Base-by-base conservation (phyloP, 306 rosid species). In the Cyclanthera cordifolia region DNA sequence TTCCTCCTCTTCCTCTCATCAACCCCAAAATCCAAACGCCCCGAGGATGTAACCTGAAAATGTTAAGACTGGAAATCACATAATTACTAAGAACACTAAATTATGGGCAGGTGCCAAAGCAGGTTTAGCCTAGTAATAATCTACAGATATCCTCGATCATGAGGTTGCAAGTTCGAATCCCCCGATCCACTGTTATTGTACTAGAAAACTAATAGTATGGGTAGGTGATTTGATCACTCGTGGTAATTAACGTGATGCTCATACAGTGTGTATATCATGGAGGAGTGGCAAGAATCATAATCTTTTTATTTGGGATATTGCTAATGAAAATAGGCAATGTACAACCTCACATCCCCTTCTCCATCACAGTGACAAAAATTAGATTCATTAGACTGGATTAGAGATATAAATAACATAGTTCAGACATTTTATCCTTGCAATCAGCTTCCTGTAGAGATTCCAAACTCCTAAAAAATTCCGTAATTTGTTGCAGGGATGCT, bases 401-500 rank as follows among this genome's bases (percentile, higher is more conserved):
- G 54, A 45, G 41, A 65, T 24, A 65, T 65, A 21, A 48, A 46
- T 65, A 43, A 45, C 23, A 17, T 65, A 21, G 8, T 65, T 13
- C 34, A 47, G 23, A 24, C 41, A 37, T 37, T 37, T 37, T 37
- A 16, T 63, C 11, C 69, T 64, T 43, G 24, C 25, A 20, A 13
- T 41, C 45, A 2, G 21, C 45, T 43, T 21, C 39, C 12, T 41
- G 9, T 12, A 41, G 69, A 41, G 32, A 2, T 64, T 11, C 30
- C 43, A 45, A 21, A 15, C 41, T 23, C 71, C 41, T 66, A 25
- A 66, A 64, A n/a, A 66, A 46, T 46, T 46, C 19, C 4, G 15
- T 16, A 46, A 24, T 69, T 53, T 65, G 15, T 13, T 79, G 73
- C 81, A 93, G 98, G 89, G 93, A 25, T 89, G 98, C 79, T 93